Base-by-base conservation (phyloP, 345 rosid species). In the Dipteronia sinensis region DNA sequence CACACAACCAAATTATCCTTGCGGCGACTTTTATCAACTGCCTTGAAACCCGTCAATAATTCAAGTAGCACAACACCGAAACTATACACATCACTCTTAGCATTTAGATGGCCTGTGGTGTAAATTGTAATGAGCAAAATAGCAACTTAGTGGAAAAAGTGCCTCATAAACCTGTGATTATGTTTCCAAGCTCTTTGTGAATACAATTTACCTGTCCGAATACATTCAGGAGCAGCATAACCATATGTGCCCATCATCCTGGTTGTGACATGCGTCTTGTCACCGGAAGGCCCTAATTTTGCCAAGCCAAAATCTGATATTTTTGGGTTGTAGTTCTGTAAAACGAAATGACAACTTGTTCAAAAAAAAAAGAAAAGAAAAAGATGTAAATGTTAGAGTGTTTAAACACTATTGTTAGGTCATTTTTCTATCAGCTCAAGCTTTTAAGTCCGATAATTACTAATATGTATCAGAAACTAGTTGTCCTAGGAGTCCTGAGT, bases 291-390 rank as follows among this genome's bases (percentile, higher is more conserved):
- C 62, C 95, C 93, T 51, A 76, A 74, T 76, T 83, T 90, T 31
- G 93, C 93, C 81, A 90, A 70, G 16, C 93, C 89, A 40, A 91
- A 91, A 86, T 91, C 91, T 63, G 95, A 85, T 59, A 90, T 66
- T 73, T 86, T 88, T 20, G 92, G 91, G 29, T 90, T 86, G 82
- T 74, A 90, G 8, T 77, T 76, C 95, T 89, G 25, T 1, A 70
- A 47, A 22, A 61, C 1, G 13, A 47, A 4, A 34, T 1, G 2
- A 29, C 62, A 15, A 31, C 34, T 3, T 31, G 34, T 31, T 29
- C 46, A 12, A 20, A 46, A 6, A 40, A 2, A 58, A 31, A 3
- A 31, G 34, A 31, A 34, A 34, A 34, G 38, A 34, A 34, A 34
- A 6, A 34, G 38, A 4, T 34, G 5, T 34, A 34, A 34, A 34